Conservation (phyloP, 1,284 basidiomycete genomes). For the Moesziomyces sp. region DNA sequence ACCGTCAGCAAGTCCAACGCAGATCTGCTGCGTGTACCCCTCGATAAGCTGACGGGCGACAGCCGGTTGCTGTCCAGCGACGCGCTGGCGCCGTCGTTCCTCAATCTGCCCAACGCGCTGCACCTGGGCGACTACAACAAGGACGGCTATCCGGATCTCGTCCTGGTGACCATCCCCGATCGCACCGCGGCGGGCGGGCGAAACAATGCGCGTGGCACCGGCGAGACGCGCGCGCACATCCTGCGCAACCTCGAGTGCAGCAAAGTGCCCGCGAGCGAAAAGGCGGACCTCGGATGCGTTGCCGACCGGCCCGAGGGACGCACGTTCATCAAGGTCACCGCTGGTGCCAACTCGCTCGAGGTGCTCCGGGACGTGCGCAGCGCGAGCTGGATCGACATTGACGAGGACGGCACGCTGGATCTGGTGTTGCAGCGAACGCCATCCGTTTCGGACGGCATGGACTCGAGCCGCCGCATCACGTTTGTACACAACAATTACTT, state of each 20-base stretch:
- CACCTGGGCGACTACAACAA: constrained; percentile 90
- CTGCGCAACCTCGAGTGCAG: constrained; percentile 80
- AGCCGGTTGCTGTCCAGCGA: constrained; percentile 77
- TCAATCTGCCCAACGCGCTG: constrained; percentile 78
- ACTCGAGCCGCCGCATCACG: constrained; percentile 70
- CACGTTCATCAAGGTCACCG: constrained; percentile 69
- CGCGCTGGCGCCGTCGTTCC: constrained; percentile 67
- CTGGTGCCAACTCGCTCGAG: constrained; percentile 76
- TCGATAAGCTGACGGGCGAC: constrained; percentile 72
- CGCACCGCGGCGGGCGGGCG: constrained; percentile 51
- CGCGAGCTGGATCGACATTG: constrained; percentile 87
- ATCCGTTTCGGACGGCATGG: constrained; percentile 18
- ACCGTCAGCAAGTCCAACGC: constrained; percentile 72
- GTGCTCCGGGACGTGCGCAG: constrained; percentile 81
- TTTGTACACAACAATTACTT: constrained; percentile 99
- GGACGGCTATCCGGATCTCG: constrained; percentile 92
- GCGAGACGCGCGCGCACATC: constrained; percentile 75
- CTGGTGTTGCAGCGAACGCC: constrained; percentile 81
- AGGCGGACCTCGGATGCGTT: constrained; percentile 29
- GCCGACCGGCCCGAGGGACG: constrained; percentile 31
- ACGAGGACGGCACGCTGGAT: constrained; percentile 96
- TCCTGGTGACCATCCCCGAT: constrained; percentile 74
- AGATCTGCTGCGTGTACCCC: constrained; percentile 76
- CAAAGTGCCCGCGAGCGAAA: constrained; percentile 64
- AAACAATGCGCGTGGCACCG: constrained; percentile 33